Evolutionary conservation across 768 basidiomycete species (phyloP).

Genomic region (Gymnopilus junonius): DNA sequence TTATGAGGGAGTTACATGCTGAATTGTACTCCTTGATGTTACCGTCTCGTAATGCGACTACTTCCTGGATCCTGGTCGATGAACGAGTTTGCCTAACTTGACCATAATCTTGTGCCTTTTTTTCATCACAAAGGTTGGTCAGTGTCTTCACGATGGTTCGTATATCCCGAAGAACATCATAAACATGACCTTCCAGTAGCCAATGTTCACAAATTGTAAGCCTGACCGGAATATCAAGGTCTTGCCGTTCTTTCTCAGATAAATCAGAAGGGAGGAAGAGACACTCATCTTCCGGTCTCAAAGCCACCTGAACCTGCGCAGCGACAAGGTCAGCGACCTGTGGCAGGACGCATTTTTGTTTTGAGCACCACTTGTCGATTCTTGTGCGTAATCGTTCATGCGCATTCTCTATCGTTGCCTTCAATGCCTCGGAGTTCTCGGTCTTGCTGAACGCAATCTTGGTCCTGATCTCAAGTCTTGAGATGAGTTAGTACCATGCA

Average conservation of each 20-base stretch:
- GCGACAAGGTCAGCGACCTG: slow-evolving; percentile 6
- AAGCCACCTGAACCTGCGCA: not conserved
- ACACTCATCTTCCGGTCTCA: slow-evolving; percentile 2
- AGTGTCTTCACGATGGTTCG: slow-evolving; percentile 7
- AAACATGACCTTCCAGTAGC: slow-evolving; percentile 18
- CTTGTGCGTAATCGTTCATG: slow-evolving; percentile 4
- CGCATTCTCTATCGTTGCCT: not conserved
- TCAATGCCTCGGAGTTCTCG: not conserved
- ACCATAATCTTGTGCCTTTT: slow-evolving; percentile 11
- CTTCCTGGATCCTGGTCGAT: not conserved
- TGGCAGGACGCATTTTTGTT: slow-evolving; percentile 9
- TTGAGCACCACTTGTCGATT: slow-evolving; percentile 15
- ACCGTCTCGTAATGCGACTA: not conserved
- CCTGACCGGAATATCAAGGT: not conserved
- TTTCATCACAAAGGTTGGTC: not conserved
- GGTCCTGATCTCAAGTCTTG: not conserved
- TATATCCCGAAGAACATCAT: slow-evolving; percentile 13
- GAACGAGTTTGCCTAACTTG: slow-evolving; percentile 15
- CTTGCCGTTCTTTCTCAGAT: not conserved
- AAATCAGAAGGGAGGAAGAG: slow-evolving; percentile 22
- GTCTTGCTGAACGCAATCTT: not conserved
- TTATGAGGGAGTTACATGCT: slow-evolving; percentile 3
- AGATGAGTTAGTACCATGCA: not conserved
- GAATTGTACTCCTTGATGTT: slow-evolving; percentile 18
- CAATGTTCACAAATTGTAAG: not conserved